phyloP scores from a whole-genome alignment of 169 alveolate species.

The Plasmodium inui region DNA sequence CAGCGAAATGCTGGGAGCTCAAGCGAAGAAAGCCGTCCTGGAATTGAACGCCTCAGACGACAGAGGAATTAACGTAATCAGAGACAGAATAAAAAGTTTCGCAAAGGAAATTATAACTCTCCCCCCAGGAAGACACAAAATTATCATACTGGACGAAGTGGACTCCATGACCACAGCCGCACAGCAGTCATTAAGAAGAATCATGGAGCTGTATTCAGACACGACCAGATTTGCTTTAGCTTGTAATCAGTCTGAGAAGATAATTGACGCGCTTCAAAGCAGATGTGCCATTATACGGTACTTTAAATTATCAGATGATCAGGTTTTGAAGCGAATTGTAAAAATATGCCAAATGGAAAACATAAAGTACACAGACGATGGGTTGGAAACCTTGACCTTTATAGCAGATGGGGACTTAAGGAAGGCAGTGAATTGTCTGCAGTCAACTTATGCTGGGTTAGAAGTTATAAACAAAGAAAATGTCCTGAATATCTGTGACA shows the following conservation, averaged over 20 bases:
- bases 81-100: conserved; percentile 97
- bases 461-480: conserved; percentile 94
- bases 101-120: conserved; percentile 95
- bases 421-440: conserved; percentile 95
- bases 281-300: conserved; percentile 99
- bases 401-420: conserved; percentile 97
- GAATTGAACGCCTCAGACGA: conserved; percentile 99
- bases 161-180: conserved; percentile 99
- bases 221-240: conserved; percentile 99
- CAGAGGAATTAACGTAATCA: conserved; percentile 98
- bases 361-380: conserved; percentile 91
- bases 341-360: conserved; percentile 87
- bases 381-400: conserved; percentile 95
- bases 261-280: conserved; percentile 99
- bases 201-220: conserved; percentile 97
- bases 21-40: conserved; percentile 92
- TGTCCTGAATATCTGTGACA: conserved; percentile 93
- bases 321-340: conserved; percentile 91
- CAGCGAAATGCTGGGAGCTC: conserved; percentile 93
- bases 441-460: conserved; percentile 97
- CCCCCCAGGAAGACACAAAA: conserved; percentile 96
- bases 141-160: conserved; percentile 99
- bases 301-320: conserved; percentile 95
- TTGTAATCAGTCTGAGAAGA: conserved; percentile 98
- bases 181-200: conserved; percentile 98